These are phyloP conservation scores for Solanum hybrid DNA, from an alignment of 305 asterid genomes.

Conservation along the genomic window DNA sequence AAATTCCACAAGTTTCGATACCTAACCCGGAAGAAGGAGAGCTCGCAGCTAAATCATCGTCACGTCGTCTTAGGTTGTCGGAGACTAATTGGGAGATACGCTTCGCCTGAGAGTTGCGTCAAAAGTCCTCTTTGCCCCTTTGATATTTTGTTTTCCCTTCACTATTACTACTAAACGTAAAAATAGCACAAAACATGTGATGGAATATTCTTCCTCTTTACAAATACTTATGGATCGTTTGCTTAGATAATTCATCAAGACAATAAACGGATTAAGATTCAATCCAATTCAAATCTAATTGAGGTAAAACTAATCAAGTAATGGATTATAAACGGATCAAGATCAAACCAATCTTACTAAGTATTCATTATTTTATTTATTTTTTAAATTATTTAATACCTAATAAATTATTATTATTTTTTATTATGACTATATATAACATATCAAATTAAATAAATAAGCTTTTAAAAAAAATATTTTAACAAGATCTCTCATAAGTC, in stretches of 20 bases:
- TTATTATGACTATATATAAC: not conserved
- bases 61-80: not conserved
- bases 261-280: too few relatives aligned
- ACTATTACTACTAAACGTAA: not conserved
- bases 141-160: not conserved
- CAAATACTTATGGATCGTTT: not conserved
- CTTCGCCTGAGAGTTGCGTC: conserved; percentile 4
- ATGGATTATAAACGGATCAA: too few relatives aligned
- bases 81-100: not conserved
- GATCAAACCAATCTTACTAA: too few relatives aligned
- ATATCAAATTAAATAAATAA: not conserved
- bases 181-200: not conserved
- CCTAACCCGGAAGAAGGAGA: not conserved
- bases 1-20: conserved; percentile 10
- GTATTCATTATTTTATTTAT: too few relatives aligned
- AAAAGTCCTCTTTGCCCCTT: not conserved
- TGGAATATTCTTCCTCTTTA: not conserved
- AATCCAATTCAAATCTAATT: too few relatives aligned
- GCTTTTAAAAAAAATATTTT: too few relatives aligned
- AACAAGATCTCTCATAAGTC: not conserved
- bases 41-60: not conserved
- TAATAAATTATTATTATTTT: too few relatives aligned
- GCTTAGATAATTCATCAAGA: not conserved
- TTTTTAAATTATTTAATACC: too few relatives aligned
- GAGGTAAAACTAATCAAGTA: not conserved